Base-by-base conservation (phyloP, 352 stramenopile genomes). In the Phytophthora podocarpi region DNA sequence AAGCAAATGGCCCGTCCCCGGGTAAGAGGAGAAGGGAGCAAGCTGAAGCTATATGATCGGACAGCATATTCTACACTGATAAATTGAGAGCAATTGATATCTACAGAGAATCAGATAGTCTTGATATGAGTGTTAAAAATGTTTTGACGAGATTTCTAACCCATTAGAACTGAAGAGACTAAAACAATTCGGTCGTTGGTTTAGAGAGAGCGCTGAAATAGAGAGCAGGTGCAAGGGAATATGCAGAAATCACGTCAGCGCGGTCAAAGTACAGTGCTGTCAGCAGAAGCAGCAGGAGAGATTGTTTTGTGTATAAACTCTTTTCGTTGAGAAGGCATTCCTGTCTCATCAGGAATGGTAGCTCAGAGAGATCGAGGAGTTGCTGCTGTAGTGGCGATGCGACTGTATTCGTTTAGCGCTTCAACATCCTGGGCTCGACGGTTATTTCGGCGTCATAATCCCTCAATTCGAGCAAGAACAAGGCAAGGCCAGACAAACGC, bases 291-390 rank as follows among this genome's bases (percentile, higher is more conserved):
- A 3, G 49, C 48, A 28, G 39, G 39, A 8, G 10, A 49, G 12
- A 48, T 58, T 28, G 49, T 58, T 37, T 12, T 49, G 18, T 58
- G 49, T 35, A 39, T 58, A 16, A 58, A 48, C 26, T 46, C 40
- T 7, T 31, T 16, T 2, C 18, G 40, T 21, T 23, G 53, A 2
- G 27, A 64, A 13, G 43, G 55, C 21, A 42, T 55, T 9, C 35
- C 55, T 21, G 43, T 56, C 8, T 50, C 45, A 16, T 34, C 36
- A 20, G 30, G 21, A 30, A 64, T 58, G 36, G 5, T 56, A 23
- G 16, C 23, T 13, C 34, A 5, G 23, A 64, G 57, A 50, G 27
- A 26, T 34, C 16, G 35, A 11, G 45, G 51, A 27, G 27, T 64
- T 8, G 55, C 28, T 15, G 10, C 12, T 9, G 42, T 43, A 27